Percentiles rank a stretch among this genome's conserved stretches.
Conservation (phyloP, 768 basidiomycete species). For the Cystoderma amianthinum region DNA sequence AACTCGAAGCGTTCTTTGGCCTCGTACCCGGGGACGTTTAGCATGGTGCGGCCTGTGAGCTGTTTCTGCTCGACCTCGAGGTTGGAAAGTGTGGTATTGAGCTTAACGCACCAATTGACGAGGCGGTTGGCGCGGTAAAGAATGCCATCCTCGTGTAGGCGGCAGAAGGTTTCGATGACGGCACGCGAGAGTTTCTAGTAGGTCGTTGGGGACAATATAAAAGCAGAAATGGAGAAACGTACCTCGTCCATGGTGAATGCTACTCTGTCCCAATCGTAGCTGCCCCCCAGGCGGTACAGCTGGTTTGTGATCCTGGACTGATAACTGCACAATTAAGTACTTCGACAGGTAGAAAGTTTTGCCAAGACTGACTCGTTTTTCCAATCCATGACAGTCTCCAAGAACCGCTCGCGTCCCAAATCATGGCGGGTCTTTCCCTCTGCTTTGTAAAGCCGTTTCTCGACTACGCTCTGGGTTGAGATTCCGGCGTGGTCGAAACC, state of each 20-base stretch:
- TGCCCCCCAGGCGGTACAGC: constrained; percentile 81
- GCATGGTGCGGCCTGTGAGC: constrained; percentile 73
- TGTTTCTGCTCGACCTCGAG: constrained; percentile 96
- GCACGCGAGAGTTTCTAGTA: constrained; percentile 69
- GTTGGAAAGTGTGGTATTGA: constrained; percentile 98
- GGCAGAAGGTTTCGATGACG: constrained; percentile 88
- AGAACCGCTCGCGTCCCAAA: constrained; percentile 88
- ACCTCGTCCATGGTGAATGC: constrained; percentile 96
- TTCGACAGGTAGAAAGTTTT: background rate
- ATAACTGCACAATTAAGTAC: constrained; percentile 47
- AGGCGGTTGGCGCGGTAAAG: constrained; percentile 94
- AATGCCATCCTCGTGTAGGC: constrained; percentile 84
- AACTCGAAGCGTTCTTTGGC: constrained; percentile 95
- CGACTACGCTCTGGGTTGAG: constrained; percentile 96
- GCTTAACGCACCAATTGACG: constrained; percentile 95
- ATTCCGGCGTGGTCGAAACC: constrained; percentile 99
- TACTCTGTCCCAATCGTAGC: constrained; percentile 90
- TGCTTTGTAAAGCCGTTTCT: constrained; percentile 82
- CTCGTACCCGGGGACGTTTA: constrained; percentile 93
- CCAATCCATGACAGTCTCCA: constrained; percentile 92
- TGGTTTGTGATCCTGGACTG: constrained; percentile 91
- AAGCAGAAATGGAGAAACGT: constrained; percentile 9
- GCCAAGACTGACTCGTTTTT: constrained; percentile 76
- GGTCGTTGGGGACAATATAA: background rate
- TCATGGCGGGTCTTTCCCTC: constrained; percentile 84